Percentiles rank a stretch among this genome's conserved stretches.
phyloP scores from a whole-genome alignment of 2,329 filamentous ascomycete species.

The Trichophaea hybrida region DNA sequence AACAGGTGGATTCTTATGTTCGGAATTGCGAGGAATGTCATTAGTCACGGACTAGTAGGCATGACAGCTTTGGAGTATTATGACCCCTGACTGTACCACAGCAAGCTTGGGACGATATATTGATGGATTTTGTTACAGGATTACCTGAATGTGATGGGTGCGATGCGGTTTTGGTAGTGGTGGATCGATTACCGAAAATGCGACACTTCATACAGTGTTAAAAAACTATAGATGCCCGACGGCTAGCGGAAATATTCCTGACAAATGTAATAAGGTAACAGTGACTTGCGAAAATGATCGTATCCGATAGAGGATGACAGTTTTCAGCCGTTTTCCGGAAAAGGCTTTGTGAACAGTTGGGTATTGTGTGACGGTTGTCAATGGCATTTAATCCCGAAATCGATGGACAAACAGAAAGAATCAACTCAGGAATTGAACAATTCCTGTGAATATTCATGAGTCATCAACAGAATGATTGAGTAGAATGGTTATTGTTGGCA shows the following conservation, averaged over 20 bases:
- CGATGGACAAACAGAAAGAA: conserved; percentile 27
- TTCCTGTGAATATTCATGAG: too few relatives aligned
- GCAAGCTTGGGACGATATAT: neutral
- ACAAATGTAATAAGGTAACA: neutral
- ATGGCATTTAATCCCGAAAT: conserved; percentile 27
- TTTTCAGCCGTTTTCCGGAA: conserved; percentile 20
- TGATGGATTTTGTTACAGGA: neutral
- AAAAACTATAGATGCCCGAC: too few relatives aligned
- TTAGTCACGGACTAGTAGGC: neutral
- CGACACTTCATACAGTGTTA: too few relatives aligned
- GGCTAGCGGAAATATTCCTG: too few relatives aligned
- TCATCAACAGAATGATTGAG: too few relatives aligned
- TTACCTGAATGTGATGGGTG: neutral
- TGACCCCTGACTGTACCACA: neutral
- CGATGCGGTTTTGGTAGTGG: too few relatives aligned
- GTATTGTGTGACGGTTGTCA: conserved; percentile 22
- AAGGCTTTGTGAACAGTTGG: conserved; percentile 10
- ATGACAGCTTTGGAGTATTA: neutral
- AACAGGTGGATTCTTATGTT: neutral
- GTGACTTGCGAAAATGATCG: neutral
- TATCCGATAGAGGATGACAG: too few relatives aligned
- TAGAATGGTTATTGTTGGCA: too few relatives aligned
- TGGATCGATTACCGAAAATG: too few relatives aligned
- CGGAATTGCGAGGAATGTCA: neutral
- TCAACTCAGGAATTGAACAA: too few relatives aligned